These are phyloP conservation scores for Wallacemonas rigidus DNA, from an alignment of 208 protist genomes.

Conservation along the genomic window DNA sequence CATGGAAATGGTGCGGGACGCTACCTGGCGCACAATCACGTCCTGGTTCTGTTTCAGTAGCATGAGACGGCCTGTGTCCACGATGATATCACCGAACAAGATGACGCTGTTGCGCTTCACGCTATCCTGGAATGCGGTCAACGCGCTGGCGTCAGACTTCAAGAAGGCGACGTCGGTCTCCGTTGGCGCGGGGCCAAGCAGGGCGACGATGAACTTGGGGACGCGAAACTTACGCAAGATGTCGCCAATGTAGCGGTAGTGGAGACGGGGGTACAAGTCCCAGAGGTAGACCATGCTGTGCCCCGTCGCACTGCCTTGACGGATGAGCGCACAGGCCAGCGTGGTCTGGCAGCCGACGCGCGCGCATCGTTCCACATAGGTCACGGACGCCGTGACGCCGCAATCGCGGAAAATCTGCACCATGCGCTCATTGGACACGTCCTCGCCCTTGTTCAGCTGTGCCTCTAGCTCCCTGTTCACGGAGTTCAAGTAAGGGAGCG, in stretches of 20 bases:
- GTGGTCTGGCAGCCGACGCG: conserved; percentile 61
- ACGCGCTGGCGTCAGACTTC: conserved; percentile 23
- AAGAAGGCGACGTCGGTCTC: conserved; percentile 47
- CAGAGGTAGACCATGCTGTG: conserved; percentile 72
- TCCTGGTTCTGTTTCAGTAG: conserved; percentile 29
- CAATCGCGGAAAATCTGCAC: conserved; percentile 40
- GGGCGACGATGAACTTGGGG: conserved; percentile 53
- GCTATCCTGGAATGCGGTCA: conserved; percentile 60
- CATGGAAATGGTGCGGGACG: conserved; percentile 39
- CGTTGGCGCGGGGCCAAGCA: conserved; percentile 46
- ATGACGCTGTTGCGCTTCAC: conserved; percentile 58
- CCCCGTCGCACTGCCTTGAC: conserved; percentile 33
- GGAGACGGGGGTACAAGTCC: conserved; percentile 73
- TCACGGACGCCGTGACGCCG: conserved; percentile 24
- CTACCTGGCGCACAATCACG: conserved; percentile 26
- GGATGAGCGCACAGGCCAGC: conserved; percentile 49
- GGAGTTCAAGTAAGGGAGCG: conserved; percentile 56
- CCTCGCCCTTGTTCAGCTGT: conserved; percentile 56
- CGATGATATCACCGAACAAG: conserved; percentile 51
- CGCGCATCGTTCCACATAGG: conserved; percentile 59
- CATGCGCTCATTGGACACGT: conserved; percentile 58
- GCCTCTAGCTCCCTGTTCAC: conserved; percentile 61
- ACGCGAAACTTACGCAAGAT: conserved; percentile 47
- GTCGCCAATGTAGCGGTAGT: conserved; percentile 64
- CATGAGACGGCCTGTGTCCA: conserved; percentile 50